Base-by-base conservation (phyloP, 331 rosid species). In the Acacia concinna region DNA sequence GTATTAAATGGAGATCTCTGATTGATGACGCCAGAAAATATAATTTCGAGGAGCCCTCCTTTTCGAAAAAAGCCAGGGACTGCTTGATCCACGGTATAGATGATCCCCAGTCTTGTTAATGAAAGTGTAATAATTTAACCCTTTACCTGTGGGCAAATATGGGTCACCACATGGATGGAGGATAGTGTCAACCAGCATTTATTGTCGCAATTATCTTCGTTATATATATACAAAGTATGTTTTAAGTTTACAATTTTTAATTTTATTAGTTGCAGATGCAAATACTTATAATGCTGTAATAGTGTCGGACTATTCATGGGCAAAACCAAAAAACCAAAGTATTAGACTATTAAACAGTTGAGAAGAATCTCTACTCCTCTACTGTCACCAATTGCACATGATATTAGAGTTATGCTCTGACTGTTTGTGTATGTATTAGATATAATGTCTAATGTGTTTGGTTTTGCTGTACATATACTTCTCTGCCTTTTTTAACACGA, bases 11-110 rank as follows among this genome's bases (percentile, higher is more conserved):
- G 51, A 75, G 84, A 62, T 38, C 80, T 69, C 81, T 80, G 81
- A 74, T 78, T 80, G 91, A 83, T 84, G 92, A 89, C 82, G 84
- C 80, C 63, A 79, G 80, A 59, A 37, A 76, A 76, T 69, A 49
- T 86, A 84, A 79, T 83, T 84, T 82, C 85, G 84, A 81, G 86
- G 87, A 82, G 87, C 77, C 91, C 63, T 80, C 78, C 54, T 90
- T 83, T 75, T 85, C 49, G 7, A 4, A 43, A 75, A 82, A 86
- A 79, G n/a, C 90, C 81, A 78, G 72, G 91, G 93, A 80, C 84
- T 68, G 60, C 81, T 59, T 60, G 77, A 84, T 88, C 96, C 84
- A 79, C 81, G 63, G 85, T 83, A 71, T 79, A 75, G 25, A 60
- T 71, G 78, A 82, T 78, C 84, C 88, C 54, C 75, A 23, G 86